Evolutionary conservation across 2,329 filamentous ascomycete species (phyloP), one percentile per base, ranked within the genome.

Genomic region (Neurospora sp.): DNA sequence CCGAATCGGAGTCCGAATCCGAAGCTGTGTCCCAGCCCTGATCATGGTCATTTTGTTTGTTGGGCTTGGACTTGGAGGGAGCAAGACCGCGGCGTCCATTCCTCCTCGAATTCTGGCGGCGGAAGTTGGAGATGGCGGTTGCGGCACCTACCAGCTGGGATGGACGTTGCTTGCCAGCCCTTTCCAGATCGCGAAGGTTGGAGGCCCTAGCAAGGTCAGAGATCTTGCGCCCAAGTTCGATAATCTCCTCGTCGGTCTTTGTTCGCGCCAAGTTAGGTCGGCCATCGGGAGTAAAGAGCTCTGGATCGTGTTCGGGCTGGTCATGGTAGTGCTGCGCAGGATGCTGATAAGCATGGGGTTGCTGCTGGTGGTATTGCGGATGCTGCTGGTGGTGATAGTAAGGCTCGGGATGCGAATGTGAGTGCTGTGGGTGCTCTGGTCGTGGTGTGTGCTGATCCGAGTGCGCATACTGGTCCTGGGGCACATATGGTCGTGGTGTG

Each of bases 201-300:
- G 86, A 82, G 68, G 82, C 80, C 71, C 80, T 81, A 17, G 86
- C 86, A 62, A 88, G 78, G 73, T 85, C 81, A 46, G 84, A 83
- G 67, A 89, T 82, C 75, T 86, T 81, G 69, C 84, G 82, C 15
- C 86, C 86, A 62, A 89, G 80, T 70, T 83, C 82, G 69, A 86
- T 76, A 39, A 89, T 88, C 78, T 89, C 86, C 71, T 87, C 85
- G 71, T 88, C 86, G 1, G 85, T 84, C 74, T 83, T 82, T 69
- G 78, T 79, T 40, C 80, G 77, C 67, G 76, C 70, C 66, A 74
- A 66, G 38, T 68, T 68, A 9, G 75, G 76, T 7, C 73, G 74
- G 19, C 74, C 74, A 70, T 77, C 76, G 17, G 75, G 74, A 0
- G 74, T 75, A 23, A 74, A 69, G 13, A 69, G 62, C 10, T 71